Conservation (phyloP, 2,329 filamentous ascomycete genomes). For the Neoarthrinium moseri region DNA sequence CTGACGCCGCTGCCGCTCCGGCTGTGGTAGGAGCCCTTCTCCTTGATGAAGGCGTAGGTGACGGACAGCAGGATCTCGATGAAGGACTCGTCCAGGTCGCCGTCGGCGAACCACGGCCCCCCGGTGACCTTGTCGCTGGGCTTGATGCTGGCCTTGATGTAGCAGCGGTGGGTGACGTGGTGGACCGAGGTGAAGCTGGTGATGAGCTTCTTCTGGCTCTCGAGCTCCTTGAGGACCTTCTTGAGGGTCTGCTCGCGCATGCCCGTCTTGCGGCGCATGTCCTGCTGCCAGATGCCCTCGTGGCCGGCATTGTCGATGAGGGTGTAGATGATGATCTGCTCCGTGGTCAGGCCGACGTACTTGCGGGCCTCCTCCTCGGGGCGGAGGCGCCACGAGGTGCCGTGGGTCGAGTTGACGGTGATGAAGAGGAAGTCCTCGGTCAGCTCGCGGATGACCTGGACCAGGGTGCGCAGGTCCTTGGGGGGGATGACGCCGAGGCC, state of each 20-base stretch:
- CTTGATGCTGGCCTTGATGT: slow-evolving; percentile 82
- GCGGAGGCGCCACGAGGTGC: slow-evolving; percentile 57
- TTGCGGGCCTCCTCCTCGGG: slow-evolving; percentile 60
- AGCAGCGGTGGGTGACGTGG: slow-evolving; percentile 89
- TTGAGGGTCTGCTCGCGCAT: slow-evolving; percentile 83
- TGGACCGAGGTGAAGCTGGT: slow-evolving; percentile 90
- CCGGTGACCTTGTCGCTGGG: slow-evolving; percentile 90
- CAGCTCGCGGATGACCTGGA: slow-evolving; percentile 56
- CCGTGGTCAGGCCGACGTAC: slow-evolving; percentile 56
- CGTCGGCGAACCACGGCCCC: slow-evolving; percentile 91
- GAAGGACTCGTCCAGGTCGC: slow-evolving; percentile 84
- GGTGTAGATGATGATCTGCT: slow-evolving; percentile 81
- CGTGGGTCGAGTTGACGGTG: slow-evolving; percentile 40
- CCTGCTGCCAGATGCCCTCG: slow-evolving; percentile 89
- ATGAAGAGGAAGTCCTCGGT: slow-evolving; percentile 61
- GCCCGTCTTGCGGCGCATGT: slow-evolving; percentile 75
- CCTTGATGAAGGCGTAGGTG: slow-evolving; percentile 29
- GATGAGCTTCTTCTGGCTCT: slow-evolving; percentile 73
- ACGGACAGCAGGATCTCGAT: slow-evolving; percentile 69
- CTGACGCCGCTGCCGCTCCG: slow-evolving; percentile 32
- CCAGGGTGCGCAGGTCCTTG: slow-evolving; percentile 52
- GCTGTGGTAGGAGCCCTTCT: slow-evolving; percentile 32
- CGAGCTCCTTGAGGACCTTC: slow-evolving; percentile 79
- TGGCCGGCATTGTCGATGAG: slow-evolving; percentile 83
- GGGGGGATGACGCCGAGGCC: slow-evolving; percentile 57